Percentiles rank a stretch among this genome's conserved stretches.
Evolutionary conservation across 2,329 filamentous ascomycete species (phyloP).

Genomic region (Ilyonectria destructans): DNA sequence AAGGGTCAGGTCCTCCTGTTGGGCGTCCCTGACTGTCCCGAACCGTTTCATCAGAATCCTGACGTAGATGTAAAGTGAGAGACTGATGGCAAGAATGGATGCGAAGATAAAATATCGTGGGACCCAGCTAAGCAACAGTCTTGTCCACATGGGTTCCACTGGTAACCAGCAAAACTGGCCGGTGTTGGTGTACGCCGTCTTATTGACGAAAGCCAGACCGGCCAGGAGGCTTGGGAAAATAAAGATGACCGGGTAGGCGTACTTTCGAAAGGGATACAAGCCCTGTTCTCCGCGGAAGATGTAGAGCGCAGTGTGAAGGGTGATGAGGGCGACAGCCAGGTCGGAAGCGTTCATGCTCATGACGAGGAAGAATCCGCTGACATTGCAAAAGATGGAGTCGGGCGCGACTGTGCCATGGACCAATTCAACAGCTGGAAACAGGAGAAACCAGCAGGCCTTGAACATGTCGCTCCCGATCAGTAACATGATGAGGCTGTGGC

Average conservation of each 20-base stretch:
- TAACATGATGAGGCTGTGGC: slow-evolving; percentile 78
- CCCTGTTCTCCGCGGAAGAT: slow-evolving; percentile 78
- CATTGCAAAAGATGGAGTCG: slow-evolving; percentile 74
- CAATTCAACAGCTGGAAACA: slow-evolving; percentile 76
- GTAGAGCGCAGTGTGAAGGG: slow-evolving; percentile 80
- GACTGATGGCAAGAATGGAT: slow-evolving; percentile 76
- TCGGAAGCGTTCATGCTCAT: slow-evolving; percentile 81
- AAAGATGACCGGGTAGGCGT: slow-evolving; percentile 72
- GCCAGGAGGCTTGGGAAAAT: slow-evolving; percentile 74
- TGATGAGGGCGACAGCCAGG: slow-evolving; percentile 80
- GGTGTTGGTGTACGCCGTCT: slow-evolving; percentile 72
- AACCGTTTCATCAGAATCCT: slow-evolving; percentile 61
- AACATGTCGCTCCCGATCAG: slow-evolving; percentile 81
- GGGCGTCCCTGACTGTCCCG: slow-evolving; percentile 37
- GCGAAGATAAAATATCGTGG: slow-evolving; percentile 80
- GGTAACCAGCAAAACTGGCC: slow-evolving; percentile 82
- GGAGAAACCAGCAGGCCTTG: slow-evolving; percentile 78
- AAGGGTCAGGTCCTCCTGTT: slow-evolving; percentile 31
- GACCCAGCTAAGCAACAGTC: slow-evolving; percentile 79
- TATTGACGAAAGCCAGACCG: slow-evolving; percentile 75
- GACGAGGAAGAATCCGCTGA: slow-evolving; percentile 78
- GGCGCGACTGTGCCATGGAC: slow-evolving; percentile 65
- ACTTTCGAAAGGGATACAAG: slow-evolving; percentile 77
- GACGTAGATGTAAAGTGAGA: slow-evolving; percentile 81
- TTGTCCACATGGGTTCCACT: slow-evolving; percentile 77